phyloP scores from a whole-genome alignment of 805 yeast species.

The Saccharomycopsis selenospora region DNA sequence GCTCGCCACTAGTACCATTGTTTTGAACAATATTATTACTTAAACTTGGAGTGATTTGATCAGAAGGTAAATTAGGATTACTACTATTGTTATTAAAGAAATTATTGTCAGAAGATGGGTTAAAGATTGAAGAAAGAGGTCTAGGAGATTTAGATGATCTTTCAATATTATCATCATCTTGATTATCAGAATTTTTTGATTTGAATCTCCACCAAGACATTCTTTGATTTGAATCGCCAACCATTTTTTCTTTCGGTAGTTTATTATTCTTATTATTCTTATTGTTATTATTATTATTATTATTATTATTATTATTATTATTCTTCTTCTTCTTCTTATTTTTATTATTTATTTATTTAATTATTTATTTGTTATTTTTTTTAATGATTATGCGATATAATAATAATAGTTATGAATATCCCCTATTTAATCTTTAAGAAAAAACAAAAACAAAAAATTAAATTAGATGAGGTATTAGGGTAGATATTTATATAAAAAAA shows the following conservation, averaged over 20 bases:
- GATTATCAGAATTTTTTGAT: conserved; percentile 4
- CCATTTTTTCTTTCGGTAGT: conserved; percentile 12
- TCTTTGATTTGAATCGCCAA: conserved; percentile 16
- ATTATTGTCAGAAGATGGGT: conserved; percentile 15
- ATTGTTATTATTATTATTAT: no score
- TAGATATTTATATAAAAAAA: no score
- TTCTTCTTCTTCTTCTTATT: no score
- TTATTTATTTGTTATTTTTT: no score
- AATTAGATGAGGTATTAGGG: no score
- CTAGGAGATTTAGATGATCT: conserved; percentile 4
- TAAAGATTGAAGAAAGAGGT: conserved; percentile 5
- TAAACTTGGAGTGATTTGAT: conserved; percentile 9
- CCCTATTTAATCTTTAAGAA: no score
- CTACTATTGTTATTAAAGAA: conserved; percentile 19
- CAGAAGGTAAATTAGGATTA: conserved; percentile 19
- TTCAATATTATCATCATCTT: conserved; percentile 3
- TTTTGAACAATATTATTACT: conserved; percentile 20
- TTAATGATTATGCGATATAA: no score
- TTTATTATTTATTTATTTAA: no score
- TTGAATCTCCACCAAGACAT: conserved; percentile 20
- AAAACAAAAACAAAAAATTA: no score
- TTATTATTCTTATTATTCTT: no score
- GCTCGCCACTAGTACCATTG: conserved; percentile 19
- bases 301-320: no score
- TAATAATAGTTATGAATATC: no score